Evolutionary conservation across 768 basidiomycete genomes (phyloP).

Genomic region (Lentinula aciculospora): DNA sequence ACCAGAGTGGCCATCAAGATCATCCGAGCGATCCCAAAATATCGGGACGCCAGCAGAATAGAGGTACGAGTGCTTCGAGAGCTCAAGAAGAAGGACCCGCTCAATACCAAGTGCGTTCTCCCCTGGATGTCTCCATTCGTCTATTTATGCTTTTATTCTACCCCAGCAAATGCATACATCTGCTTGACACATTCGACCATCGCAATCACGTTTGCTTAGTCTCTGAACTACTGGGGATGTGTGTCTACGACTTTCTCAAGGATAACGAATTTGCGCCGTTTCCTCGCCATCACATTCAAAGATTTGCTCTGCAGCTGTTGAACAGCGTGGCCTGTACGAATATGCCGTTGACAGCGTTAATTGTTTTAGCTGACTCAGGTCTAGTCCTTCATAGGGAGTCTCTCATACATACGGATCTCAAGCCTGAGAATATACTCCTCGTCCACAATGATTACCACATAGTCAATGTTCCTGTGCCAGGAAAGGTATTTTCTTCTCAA

Average conservation of each 20-base stretch:
- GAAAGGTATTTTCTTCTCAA: constrained; percentile 44
- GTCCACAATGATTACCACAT: constrained; percentile 77
- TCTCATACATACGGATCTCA: constrained; percentile 96
- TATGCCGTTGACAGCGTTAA: constrained; percentile 12
- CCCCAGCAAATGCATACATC: constrained; percentile 92
- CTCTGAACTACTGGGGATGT: constrained; percentile 92
- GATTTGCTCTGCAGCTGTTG: constrained; percentile 88
- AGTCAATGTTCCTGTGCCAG: constrained; percentile 52
- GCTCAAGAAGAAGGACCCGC: constrained; percentile 83
- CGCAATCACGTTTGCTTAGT: constrained; percentile 97
- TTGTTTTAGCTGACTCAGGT: constrained; percentile 1
- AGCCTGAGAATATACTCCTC: constrained; percentile 97
- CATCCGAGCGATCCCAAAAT: constrained; percentile 97
- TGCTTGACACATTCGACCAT: constrained; percentile 93
- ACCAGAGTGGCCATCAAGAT: constrained; percentile 94
- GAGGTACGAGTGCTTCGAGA: constrained; percentile 93
- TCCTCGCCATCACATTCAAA: constrained; percentile 93
- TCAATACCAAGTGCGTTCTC: constrained; percentile 75
- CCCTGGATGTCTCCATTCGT: constrained; percentile 10
- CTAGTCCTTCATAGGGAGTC: constrained; percentile 87
- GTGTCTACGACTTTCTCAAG: constrained; percentile 98
- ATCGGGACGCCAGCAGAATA: constrained; percentile 97
- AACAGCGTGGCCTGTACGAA: constrained; percentile 90
- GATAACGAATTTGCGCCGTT: constrained; percentile 97
- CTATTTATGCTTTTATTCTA: constrained; percentile 14